These are phyloP conservation scores for Stygiomarasmius scandens DNA, from an alignment of 1,284 basidiomycete genomes.

Conservation along the genomic window DNA sequence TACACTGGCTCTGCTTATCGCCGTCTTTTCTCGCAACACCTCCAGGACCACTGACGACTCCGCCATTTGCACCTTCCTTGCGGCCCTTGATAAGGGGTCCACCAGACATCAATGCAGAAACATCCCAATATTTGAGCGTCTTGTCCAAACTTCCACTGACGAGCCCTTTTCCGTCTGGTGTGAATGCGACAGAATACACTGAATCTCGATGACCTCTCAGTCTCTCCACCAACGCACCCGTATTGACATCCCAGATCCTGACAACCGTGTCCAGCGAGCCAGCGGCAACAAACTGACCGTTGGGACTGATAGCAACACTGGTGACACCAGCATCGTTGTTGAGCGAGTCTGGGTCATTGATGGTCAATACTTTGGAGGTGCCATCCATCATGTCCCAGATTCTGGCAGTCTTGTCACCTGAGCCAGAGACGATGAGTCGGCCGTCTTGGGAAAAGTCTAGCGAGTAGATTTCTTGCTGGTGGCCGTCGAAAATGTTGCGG, in stretches of 20 bases:
- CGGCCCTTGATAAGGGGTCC: slow-evolving; percentile 34
- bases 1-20: slow-evolving; percentile 52
- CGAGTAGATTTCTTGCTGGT: slow-evolving; percentile 90
- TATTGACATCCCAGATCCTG: slow-evolving; percentile 83
- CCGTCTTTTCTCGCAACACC: slow-evolving; percentile 27
- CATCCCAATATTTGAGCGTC: slow-evolving; percentile 88
- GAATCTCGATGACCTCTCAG: slow-evolving; percentile 83
- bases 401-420: slow-evolving; percentile 87
- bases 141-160: slow-evolving; percentile 87
- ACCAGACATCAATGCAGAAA: slow-evolving; percentile 47
- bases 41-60: slow-evolving; percentile 20
- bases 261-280: slow-evolving; percentile 85
- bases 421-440: slow-evolving; percentile 83
- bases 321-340: slow-evolving; percentile 79
- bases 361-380: slow-evolving; percentile 59
- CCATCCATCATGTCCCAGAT: slow-evolving; percentile 84
- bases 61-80: slow-evolving; percentile 44
- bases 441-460: slow-evolving; percentile 87
- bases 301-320: slow-evolving; percentile 79
- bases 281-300: slow-evolving; percentile 80
- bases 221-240: slow-evolving; percentile 73
- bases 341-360: slow-evolving; percentile 55
- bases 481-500: slow-evolving; percentile 77
- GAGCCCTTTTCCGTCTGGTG: slow-evolving; percentile 79
- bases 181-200: slow-evolving; percentile 88